Evolutionary conservation across 805 yeast species (phyloP), one percentile per base, ranked within the genome.

Genomic region (Kazachstania bromeliacearum): DNA sequence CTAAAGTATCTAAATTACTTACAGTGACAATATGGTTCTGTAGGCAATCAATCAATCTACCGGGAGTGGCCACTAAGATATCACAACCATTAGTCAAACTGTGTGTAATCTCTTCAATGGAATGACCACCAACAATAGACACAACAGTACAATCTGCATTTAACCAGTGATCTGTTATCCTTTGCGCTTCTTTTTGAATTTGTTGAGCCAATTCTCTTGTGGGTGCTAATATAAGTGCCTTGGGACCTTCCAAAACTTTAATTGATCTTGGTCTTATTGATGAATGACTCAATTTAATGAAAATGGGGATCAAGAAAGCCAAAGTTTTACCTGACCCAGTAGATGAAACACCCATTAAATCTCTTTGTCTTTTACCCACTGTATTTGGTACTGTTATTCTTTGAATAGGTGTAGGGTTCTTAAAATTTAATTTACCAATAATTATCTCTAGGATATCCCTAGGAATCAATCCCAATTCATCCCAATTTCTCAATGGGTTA

Each of bases 261-360:
- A 73, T 67, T 12, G 52, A 42, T n/a, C 63, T 68, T 38, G 69
- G 71, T 18, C 73, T 47, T 14, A 64, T 52, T 1, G 76, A 74
- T 28, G 63, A 57, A 50, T 57, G 70, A 60, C 59, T 43, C 12
- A 80, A 62, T 44, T 74, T 76, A 2, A 75, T 55, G 7, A 83
- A 51, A 34, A 85, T 59, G 0, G 98, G 97, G 2, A 89, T 57
- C 8, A 83, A 55, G 57, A 79, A 89, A 2, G 94, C 80, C 9
- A 88, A 64, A 0, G 98, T 89, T 54, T 92, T 89, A 48, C 98
- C 98, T 1, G 95, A 83, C 9, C 98, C 98, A 0, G 98, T 89
- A 46, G 87, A 87, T 0, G 97, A 96, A n/a, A 88, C 72, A 10
- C 95, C 97, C 15, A 88, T 67, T 2, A 84, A 65, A 55, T 89